Evolutionary conservation across 768 basidiomycete genomes (phyloP).

Genomic region (Panus rudis): DNA sequence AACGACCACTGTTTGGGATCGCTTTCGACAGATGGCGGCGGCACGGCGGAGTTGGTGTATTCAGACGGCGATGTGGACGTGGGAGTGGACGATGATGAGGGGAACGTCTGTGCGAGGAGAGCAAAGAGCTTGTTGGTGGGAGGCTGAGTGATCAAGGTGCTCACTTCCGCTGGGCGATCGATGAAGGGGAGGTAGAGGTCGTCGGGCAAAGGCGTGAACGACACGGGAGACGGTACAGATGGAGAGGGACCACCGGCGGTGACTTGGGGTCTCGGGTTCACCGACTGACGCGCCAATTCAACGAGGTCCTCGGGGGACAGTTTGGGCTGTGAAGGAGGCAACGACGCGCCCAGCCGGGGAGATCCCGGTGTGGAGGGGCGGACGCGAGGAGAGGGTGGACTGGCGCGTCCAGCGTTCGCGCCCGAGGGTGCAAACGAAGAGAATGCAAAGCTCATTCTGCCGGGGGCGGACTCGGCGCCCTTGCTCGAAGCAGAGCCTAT

Average conservation of each 20-base stretch:
- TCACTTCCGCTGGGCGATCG: conserved; percentile 72
- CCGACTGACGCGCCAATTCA: conserved; percentile 62
- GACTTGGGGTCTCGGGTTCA: conserved; percentile 31
- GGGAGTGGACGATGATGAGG: conserved; percentile 22
- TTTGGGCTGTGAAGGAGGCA: conserved; percentile 35
- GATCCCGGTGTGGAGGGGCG: conserved; percentile 36
- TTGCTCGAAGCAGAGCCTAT: conserved; percentile 21
- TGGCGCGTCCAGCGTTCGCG: conserved; percentile 22
- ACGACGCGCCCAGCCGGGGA: conserved; percentile 37
- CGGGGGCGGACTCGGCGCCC: conserved; percentile 20
- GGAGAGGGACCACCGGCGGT: conserved; percentile 1
- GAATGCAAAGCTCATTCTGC: conserved; percentile 57
- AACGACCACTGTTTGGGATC: conserved; percentile 71
- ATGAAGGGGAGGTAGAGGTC: conserved; percentile 83
- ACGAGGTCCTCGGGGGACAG: conserved; percentile 70
- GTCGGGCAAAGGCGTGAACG: conserved; percentile 69
- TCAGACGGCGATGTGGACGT: conserved; percentile 20
- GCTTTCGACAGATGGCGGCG: conserved; percentile 26
- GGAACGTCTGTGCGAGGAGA: conserved; percentile 67
- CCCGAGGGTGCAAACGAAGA: conserved; percentile 44
- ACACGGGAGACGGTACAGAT: conserved; percentile 34
- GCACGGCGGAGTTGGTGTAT: conserved; percentile 20
- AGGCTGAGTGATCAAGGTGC: conserved; percentile 52
- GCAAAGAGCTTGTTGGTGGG: conserved; percentile 68
- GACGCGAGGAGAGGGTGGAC: conserved; percentile 29